These are phyloP conservation scores for Pisolithus sp. DNA, from an alignment of 768 basidiomycete genomes.

Conservation along the genomic window DNA sequence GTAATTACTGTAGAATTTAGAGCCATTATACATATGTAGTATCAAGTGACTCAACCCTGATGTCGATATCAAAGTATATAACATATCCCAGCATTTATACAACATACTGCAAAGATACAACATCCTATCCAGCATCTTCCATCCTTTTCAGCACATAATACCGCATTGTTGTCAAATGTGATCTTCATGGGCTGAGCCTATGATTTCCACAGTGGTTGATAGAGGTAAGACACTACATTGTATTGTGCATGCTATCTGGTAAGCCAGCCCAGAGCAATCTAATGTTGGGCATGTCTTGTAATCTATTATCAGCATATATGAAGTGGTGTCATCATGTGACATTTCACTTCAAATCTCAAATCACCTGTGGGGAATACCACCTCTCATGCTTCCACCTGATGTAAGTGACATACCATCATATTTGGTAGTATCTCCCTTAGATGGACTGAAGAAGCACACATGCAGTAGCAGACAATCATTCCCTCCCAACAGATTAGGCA, in stretches of 20 bases:
- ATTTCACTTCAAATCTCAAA: background rate
- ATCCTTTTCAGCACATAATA: background rate
- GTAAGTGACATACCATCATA: background rate
- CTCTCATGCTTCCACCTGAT: background rate
- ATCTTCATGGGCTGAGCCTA: background rate
- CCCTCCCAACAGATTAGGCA: too few relatives aligned
- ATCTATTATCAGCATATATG: background rate
- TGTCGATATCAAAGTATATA: background rate
- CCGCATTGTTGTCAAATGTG: background rate
- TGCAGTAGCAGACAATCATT: too few relatives aligned
- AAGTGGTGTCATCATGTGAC: background rate
- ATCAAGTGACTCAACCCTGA: background rate
- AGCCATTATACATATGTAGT: background rate
- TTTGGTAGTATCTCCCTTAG: too few relatives aligned
- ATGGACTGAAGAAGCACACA: too few relatives aligned
- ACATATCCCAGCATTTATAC: background rate
- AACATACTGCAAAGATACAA: background rate
- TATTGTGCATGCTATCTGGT: background rate
- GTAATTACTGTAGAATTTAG: background rate
- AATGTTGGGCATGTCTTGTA: background rate
- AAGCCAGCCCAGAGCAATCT: background rate
- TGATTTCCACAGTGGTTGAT: background rate
- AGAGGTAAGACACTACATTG: background rate
- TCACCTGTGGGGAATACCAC: background rate
- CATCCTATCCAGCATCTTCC: background rate